phyloP scores from a whole-genome alignment of 2,329 filamentous ascomycete species.

The Colletotrichum chrysophilum region DNA sequence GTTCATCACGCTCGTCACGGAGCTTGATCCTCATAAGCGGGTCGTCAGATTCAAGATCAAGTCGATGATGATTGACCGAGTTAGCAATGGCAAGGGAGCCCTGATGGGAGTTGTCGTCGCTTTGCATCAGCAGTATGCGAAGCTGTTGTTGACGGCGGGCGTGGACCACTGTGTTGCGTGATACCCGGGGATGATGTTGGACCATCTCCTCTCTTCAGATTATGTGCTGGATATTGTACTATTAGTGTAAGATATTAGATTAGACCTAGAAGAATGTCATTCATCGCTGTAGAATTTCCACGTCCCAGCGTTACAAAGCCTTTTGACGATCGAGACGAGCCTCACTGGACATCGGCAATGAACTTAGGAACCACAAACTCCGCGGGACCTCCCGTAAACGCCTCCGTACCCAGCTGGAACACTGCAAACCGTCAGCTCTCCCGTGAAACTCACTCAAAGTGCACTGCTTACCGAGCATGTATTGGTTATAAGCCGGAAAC shows the following conservation, averaged over 20 bases:
- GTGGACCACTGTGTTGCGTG: background rate
- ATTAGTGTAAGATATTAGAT: background rate
- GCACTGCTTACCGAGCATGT: conserved; percentile 27
- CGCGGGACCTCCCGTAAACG: conserved; percentile 28
- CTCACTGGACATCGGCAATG: conserved; percentile 21
- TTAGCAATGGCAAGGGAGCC: background rate
- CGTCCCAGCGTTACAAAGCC: background rate
- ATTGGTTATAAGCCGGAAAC: conserved; percentile 34
- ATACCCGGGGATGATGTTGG: background rate
- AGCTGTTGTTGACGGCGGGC: background rate
- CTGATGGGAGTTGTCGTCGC: background rate
- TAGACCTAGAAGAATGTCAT: background rate
- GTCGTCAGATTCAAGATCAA: conserved; percentile 3
- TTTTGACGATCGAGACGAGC: background rate
- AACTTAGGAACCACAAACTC: conserved; percentile 25
- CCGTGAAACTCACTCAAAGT: accelerated
- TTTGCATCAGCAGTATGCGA: conserved; percentile 7
- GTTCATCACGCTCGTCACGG: background rate
- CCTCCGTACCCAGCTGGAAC: conserved; percentile 29
- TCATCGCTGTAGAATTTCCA: background rate
- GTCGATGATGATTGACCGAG: background rate
- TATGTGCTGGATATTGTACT: background rate
- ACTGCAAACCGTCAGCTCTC: conserved; percentile 13
- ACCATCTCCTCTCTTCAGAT: background rate
- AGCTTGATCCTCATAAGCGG: background rate